Evolutionary conservation across 352 stramenopile genomes (phyloP).

Genomic region (Phytophthora podocarpi): DNA sequence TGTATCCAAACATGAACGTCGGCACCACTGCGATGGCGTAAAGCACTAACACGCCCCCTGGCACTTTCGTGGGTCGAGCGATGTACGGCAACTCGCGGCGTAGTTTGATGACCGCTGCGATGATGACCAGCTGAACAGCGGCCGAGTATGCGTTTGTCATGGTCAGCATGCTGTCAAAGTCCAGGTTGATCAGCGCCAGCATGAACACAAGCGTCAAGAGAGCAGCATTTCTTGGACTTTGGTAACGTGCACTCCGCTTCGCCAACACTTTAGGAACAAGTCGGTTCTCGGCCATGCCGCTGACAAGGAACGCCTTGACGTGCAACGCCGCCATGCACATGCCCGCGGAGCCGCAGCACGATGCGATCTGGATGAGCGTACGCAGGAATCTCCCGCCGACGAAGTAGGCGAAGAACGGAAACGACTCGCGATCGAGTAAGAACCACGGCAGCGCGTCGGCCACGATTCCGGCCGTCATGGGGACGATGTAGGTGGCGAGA

Average conservation of each 20-base stretch:
- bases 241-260: constrained; percentile 41
- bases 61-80: constrained; percentile 60
- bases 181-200: constrained; percentile 50
- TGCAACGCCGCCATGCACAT: constrained; percentile 93
- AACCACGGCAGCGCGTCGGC: constrained; percentile 56
- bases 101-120: constrained; percentile 89
- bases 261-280: constrained; percentile 84
- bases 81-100: constrained; percentile 75
- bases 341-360: constrained; percentile 80
- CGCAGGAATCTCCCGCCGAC: constrained; percentile 85
- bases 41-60: constrained; percentile 47
- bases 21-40: constrained; percentile 41
- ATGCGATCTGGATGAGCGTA: constrained; percentile 77
- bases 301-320: constrained; percentile 88
- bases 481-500: constrained; percentile 86
- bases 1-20: constrained; percentile 50
- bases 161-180: constrained; percentile 77
- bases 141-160: constrained; percentile 93
- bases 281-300: constrained; percentile 75
- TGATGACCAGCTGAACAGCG: constrained; percentile 88
- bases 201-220: constrained; percentile 42
- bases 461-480: constrained; percentile 83
- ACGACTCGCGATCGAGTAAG: constrained; percentile 87
- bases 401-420: constrained; percentile 80
- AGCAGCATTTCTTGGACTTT: constrained; percentile 45